Percentiles rank a stretch among this genome's conserved stretches.
These are phyloP conservation scores for Neurospora crassa DNA, from an alignment of 2,329 filamentous ascomycete genomes.

Conservation along the genomic window DNA sequence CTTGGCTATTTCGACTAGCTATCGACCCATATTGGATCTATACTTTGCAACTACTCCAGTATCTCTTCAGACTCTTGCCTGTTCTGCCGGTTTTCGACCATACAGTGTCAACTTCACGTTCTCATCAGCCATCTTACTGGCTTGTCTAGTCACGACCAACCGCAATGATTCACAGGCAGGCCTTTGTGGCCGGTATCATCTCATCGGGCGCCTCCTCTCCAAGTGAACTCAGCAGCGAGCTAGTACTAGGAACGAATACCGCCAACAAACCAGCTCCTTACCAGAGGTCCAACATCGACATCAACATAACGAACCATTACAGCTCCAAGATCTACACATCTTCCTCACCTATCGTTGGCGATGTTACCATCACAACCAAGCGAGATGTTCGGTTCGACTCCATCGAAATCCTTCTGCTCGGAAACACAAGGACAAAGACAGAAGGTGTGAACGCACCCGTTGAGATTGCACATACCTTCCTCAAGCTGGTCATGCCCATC, in stretches of 20 bases:
- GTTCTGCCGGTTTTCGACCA: not conserved
- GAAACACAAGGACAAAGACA: constrained; percentile 38
- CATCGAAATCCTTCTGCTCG: constrained; percentile 44
- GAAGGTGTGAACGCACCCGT: constrained; percentile 41
- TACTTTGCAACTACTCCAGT: not conserved
- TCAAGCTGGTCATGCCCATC: constrained; percentile 48
- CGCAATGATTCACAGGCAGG: not conserved
- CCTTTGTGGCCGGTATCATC: constrained; percentile 3
- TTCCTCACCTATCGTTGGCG: constrained; percentile 39
- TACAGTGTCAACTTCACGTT: not conserved
- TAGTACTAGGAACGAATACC: constrained; percentile 4
- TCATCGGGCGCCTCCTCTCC: constrained; percentile 7
- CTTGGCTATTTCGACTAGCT: not conserved
- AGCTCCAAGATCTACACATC: constrained; percentile 47
- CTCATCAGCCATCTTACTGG: not conserved
- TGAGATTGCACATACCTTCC: constrained; percentile 41
- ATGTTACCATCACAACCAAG: constrained; percentile 34
- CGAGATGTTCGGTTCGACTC: constrained; percentile 39
- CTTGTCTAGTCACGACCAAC: not conserved
- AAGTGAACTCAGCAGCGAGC: constrained; percentile 8
- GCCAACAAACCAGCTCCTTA: constrained; percentile 10
- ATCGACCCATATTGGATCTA: not conserved
- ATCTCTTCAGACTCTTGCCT: not conserved
- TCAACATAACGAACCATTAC: constrained; percentile 45
- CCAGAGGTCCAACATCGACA: constrained; percentile 31